phyloP scores from a whole-genome alignment of 352 stramenopile genomes.

The Pythium apleroticum region DNA sequence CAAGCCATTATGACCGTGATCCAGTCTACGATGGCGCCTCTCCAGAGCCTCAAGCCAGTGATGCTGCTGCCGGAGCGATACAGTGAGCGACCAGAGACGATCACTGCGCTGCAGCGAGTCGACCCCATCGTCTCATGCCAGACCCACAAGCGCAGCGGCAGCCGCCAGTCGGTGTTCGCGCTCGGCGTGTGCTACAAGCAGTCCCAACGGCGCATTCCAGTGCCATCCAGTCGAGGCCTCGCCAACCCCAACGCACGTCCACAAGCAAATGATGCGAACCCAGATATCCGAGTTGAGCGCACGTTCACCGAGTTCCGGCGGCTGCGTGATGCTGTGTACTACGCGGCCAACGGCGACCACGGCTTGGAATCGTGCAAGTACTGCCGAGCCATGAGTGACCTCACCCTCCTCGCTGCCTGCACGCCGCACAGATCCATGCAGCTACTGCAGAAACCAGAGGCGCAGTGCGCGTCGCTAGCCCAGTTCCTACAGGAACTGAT shows the following conservation, averaged over 20 bases:
- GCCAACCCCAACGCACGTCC: not conserved
- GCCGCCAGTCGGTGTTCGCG: not conserved
- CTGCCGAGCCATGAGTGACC: constrained; percentile 16
- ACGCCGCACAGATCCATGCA: constrained; percentile 10
- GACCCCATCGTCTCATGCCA: constrained; percentile 12
- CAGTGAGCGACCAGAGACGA: constrained; percentile 3
- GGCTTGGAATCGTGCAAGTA: constrained; percentile 16
- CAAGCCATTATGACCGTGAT: not conserved
- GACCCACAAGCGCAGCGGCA: not conserved
- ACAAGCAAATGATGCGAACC: not conserved
- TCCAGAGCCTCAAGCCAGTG: constrained; percentile 5
- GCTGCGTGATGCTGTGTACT: constrained; percentile 24
- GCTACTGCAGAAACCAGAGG: constrained; percentile 8
- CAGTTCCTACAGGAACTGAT: constrained; percentile 22
- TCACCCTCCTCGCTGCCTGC: constrained; percentile 10
- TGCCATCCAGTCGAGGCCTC: not conserved
- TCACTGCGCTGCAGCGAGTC: constrained; percentile 16
- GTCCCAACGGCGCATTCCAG: constrained; percentile 16
- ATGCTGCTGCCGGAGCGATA: constrained; percentile 12
- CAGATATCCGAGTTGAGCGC: constrained; percentile 7
- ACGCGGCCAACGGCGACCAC: constrained; percentile 19
- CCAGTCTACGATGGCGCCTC: not conserved
- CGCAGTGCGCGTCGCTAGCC: constrained; percentile 8
- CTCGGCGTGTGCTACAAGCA: constrained; percentile 12
- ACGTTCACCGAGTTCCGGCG: constrained; percentile 13